Conservation (phyloP, 192 early-diverging fungal species). For the Coemansia sp. region DNA sequence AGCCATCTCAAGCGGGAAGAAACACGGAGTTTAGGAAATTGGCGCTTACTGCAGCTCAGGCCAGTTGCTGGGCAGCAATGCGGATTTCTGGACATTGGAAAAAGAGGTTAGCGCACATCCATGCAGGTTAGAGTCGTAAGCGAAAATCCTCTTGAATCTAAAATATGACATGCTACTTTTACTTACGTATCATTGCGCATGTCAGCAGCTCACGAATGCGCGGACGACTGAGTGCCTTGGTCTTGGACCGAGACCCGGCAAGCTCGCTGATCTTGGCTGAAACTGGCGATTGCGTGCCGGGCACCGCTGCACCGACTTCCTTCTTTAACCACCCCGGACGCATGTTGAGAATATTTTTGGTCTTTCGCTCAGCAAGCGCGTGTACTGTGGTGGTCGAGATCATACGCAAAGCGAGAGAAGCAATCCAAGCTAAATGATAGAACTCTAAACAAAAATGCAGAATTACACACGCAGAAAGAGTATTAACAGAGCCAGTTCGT, state of each 20-base stretch:
- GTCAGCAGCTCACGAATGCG: conserved; percentile 49
- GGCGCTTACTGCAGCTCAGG: conserved; percentile 17
- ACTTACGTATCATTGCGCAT: conserved; percentile 53
- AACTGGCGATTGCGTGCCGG: conserved; percentile 32
- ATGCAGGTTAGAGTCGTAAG: conserved; percentile 7
- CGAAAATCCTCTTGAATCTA: background rate
- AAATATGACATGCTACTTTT: background rate
- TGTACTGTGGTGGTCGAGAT: conserved; percentile 40
- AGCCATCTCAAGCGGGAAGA: conserved; percentile 1
- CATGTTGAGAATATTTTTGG: conserved; percentile 50
- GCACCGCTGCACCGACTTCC: conserved; percentile 14
- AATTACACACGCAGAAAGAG: conserved; percentile 6
- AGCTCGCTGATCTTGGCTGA: conserved; percentile 44
- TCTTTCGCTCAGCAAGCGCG: conserved; percentile 45
- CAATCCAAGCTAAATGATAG: background rate
- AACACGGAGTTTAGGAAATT: conserved; percentile 8
- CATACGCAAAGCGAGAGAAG: conserved; percentile 9
- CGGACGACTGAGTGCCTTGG: conserved; percentile 44
- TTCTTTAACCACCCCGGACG: conserved; percentile 48
- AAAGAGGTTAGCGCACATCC: conserved; percentile 13
- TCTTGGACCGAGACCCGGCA: conserved; percentile 21
- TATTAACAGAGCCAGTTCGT: conserved; percentile 10
- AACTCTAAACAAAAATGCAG: background rate
- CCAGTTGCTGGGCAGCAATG: background rate
- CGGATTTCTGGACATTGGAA: background rate